phyloP scores from a whole-genome alignment of 1,284 basidiomycete species.

The Fomes fomentarius region DNA sequence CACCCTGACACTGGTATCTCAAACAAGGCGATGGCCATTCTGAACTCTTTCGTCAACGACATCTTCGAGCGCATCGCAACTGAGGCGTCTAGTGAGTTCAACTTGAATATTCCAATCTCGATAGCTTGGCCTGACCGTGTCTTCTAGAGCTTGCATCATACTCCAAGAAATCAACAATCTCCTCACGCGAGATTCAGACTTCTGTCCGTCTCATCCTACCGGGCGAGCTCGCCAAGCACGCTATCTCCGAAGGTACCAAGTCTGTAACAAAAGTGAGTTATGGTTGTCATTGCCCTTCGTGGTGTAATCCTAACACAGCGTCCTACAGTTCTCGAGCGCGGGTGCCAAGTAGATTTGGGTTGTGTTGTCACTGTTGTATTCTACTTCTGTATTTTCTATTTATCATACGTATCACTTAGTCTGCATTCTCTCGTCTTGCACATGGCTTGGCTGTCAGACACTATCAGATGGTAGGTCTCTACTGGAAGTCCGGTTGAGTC shows the following conservation, averaged over 20 bases:
- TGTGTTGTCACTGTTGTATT: slow-evolving; percentile 30
- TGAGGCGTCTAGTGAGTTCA: slow-evolving; percentile 78
- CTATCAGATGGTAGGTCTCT: too few relatives aligned
- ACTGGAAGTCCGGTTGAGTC: too few relatives aligned
- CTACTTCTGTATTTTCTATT: slow-evolving; percentile 32
- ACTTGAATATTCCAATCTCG: not conserved
- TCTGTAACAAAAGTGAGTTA: slow-evolving; percentile 40
- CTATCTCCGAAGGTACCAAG: slow-evolving; percentile 80
- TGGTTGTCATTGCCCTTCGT: not conserved
- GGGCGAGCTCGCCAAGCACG: slow-evolving; percentile 84
- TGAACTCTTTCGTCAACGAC: slow-evolving; percentile 93
- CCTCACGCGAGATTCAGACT: slow-evolving; percentile 93
- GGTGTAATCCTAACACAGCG: too few relatives aligned
- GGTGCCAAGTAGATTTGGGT: slow-evolving; percentile 1
- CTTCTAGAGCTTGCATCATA: slow-evolving; percentile 82
- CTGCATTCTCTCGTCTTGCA: too few relatives aligned
- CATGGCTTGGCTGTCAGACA: too few relatives aligned
- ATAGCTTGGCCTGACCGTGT: slow-evolving; percentile 7
- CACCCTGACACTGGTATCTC: slow-evolving; percentile 98
- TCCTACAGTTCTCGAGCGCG: not conserved
- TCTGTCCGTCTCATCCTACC: slow-evolving; percentile 91
- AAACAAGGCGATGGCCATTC: slow-evolving; percentile 95
- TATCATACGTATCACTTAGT: slow-evolving; percentile 25
- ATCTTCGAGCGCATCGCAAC: slow-evolving; percentile 93
- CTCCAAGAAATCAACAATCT: slow-evolving; percentile 95